These are phyloP conservation scores for Wickerhamomyces sydowiorum DNA, from an alignment of 805 yeast species.

Conservation along the genomic window DNA sequence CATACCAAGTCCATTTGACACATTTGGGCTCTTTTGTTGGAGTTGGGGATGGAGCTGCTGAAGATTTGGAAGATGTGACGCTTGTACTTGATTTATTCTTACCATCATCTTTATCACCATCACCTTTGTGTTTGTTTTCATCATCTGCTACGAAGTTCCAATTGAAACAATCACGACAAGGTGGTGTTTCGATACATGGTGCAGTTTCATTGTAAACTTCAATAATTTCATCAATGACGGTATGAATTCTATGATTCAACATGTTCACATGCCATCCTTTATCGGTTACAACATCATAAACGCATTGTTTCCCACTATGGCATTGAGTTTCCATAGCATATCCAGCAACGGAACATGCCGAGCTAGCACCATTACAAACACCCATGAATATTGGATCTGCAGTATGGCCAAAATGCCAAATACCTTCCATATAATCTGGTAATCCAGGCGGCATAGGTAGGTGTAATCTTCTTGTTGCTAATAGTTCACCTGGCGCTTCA, in stretches of 20 bases:
- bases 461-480: constrained; percentile 81
- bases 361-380: constrained; percentile 89
- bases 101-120: constrained; percentile 2
- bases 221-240: constrained; percentile 80
- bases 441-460: constrained; percentile 91
- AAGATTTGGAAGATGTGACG: background rate
- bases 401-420: constrained; percentile 95
- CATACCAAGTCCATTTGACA: constrained; percentile 42
- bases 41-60: constrained; percentile 2
- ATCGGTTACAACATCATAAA: constrained; percentile 85
- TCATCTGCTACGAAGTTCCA: constrained; percentile 67
- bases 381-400: constrained; percentile 98
- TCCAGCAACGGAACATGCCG: constrained; percentile 86
- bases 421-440: constrained; percentile 68
- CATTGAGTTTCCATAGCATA: constrained; percentile 97
- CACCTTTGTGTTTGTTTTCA: too few species aligned
- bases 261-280: constrained; percentile 88
- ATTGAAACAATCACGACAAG: constrained; percentile 85
- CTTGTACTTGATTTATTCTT: background rate
- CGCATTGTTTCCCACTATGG: constrained; percentile 83
- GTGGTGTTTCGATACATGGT: constrained; percentile 64
- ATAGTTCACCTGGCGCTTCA: constrained; percentile 88
- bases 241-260: constrained; percentile 84
- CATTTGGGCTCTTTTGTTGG: constrained; percentile 23
- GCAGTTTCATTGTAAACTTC: constrained; percentile 73